Percentiles rank a stretch among this genome's conserved stretches.
Evolutionary conservation across 78 protist genomes (phyloP).

Genomic region (Anaeramoeba ignava): DNA sequence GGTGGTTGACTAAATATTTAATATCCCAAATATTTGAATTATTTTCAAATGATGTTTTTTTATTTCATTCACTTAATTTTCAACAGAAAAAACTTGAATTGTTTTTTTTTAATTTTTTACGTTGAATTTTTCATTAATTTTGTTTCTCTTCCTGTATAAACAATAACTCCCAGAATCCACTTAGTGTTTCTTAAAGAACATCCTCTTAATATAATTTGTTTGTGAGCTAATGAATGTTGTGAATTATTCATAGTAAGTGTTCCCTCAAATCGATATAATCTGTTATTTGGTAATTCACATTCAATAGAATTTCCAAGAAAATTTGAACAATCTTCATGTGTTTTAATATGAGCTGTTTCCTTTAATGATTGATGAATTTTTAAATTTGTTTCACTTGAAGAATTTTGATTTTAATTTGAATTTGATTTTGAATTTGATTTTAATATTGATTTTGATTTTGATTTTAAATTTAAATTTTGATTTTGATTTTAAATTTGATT

Average conservation of each 20-base stretch:
- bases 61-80: too few species aligned
- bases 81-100: too few species aligned
- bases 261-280: slow-evolving; percentile 18
- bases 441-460: neutral
- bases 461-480: neutral
- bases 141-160: too few species aligned
- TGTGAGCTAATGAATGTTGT: slow-evolving; percentile 3
- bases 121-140: too few species aligned
- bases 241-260: too few species aligned
- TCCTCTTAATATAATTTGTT: slow-evolving; percentile 24
- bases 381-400: slow-evolving; percentile 30
- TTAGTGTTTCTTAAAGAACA: slow-evolving; percentile 60
- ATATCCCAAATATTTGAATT: too few species aligned
- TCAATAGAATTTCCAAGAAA: neutral
- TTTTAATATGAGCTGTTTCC: neutral
- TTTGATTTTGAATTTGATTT: neutral
- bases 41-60: too few species aligned
- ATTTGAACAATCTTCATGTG: neutral
- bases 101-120: too few species aligned
- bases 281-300: neutral
- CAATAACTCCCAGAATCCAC: too few species aligned
- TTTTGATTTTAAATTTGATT: neutral
- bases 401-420: too few species aligned
- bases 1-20: too few species aligned
- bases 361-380: slow-evolving; percentile 14